These are phyloP conservation scores for Oryza officinalis DNA, from an alignment of 176 grass and related monocot genomes.

Conservation along the genomic window DNA sequence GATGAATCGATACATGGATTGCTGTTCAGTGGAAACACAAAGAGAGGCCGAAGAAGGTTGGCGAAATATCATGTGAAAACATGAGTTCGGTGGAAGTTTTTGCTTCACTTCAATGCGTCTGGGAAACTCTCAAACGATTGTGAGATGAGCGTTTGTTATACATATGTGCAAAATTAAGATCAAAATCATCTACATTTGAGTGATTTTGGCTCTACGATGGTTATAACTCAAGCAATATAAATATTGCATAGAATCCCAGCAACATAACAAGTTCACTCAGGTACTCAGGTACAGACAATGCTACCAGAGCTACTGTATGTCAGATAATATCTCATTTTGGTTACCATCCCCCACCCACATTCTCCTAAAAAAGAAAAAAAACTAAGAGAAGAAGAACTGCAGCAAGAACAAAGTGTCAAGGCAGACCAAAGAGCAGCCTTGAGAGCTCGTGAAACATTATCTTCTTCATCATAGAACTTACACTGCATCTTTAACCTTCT, in stretches of 20 bases:
- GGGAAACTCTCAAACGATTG: neutral
- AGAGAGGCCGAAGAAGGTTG: neutral
- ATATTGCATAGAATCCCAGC: neutral
- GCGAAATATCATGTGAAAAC: neutral
- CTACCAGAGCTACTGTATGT: neutral
- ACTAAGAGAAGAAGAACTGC: neutral
- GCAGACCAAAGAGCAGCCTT: neutral
- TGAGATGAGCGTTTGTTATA: neutral
- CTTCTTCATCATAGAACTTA: neutral
- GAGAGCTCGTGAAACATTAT: neutral
- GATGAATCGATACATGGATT: too few relatives aligned
- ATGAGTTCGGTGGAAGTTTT: neutral
- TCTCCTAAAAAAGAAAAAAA: neutral
- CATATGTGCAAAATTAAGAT: neutral
- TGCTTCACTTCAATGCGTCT: too few relatives aligned
- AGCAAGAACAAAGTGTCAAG: neutral
- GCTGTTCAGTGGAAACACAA: too few relatives aligned
- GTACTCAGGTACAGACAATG: too few relatives aligned
- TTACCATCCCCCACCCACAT: too few relatives aligned
- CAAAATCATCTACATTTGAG: neutral
- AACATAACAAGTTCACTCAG: neutral
- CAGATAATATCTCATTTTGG: neutral
- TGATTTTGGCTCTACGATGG: neutral
- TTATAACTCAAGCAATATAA: neutral
- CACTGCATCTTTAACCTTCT: constrained; percentile 36